Percentiles rank a stretch among this genome's conserved stretches.
Conservation (phyloP, 306 rosid genomes). For the Vachellia pachyceras region DNA sequence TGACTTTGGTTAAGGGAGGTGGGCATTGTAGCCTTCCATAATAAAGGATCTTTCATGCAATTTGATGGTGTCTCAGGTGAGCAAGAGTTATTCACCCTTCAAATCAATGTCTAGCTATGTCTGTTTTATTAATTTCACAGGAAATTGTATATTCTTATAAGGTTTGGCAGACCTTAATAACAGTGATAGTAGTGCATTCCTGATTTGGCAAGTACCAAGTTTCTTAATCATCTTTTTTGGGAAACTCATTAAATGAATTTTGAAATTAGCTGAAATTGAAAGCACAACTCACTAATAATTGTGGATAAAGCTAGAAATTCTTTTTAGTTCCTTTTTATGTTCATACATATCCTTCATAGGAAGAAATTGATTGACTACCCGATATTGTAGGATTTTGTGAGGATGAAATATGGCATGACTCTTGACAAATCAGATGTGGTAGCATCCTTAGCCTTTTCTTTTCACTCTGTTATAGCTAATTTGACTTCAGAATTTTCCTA, state of each 20-base stretch:
- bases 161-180: neutral
- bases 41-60: neutral
- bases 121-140: too few relatives aligned
- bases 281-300: neutral
- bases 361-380: neutral
- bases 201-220: neutral
- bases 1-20: neutral
- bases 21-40: neutral
- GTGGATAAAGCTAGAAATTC: neutral
- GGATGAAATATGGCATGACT: constrained; percentile 8
- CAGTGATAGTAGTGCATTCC: neutral
- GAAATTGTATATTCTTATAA: neutral
- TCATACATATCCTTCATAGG: neutral
- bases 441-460: constrained; percentile 2
- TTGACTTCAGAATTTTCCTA: constrained; percentile 12
- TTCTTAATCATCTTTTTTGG: neutral
- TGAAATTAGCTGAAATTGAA: neutral
- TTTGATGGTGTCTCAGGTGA: neutral
- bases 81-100: neutral
- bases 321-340: neutral
- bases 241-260: neutral
- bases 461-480: neutral
- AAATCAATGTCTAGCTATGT: too few relatives aligned
- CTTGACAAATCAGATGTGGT: neutral
- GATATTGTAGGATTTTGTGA: neutral